A percentile compares a stretch with the other conserved stretches of the same genome.
These are phyloP conservation scores for Aspergillus nidulans DNA, from an alignment of 495 filamentous ascomycete genomes.

Conservation along the genomic window DNA sequence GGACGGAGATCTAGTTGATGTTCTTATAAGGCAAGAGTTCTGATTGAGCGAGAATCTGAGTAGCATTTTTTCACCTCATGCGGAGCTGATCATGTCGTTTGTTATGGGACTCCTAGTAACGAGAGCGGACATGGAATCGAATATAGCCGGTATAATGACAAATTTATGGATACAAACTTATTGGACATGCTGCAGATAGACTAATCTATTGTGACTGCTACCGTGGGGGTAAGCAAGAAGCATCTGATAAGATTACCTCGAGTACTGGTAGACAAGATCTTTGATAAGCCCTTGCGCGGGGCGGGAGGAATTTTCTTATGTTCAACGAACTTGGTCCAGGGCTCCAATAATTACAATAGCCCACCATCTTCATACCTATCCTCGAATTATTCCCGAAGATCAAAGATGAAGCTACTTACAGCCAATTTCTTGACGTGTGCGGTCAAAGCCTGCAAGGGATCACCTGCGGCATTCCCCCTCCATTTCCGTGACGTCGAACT, in stretches of 20 bases:
- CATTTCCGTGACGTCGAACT: conserved; percentile 90
- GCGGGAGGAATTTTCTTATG: neutral
- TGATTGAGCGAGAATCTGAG: neutral
- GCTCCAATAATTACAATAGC: neutral
- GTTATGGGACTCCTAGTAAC: neutral
- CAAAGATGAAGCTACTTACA: conserved; percentile 80
- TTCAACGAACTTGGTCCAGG: neutral
- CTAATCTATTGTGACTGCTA: no score
- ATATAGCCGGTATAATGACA: neutral
- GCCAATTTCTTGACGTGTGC: conserved; percentile 97
- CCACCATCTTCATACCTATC: neutral
- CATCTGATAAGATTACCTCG: neutral
- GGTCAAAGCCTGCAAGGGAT: conserved; percentile 84
- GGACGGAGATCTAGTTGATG: conserved; percentile 76
- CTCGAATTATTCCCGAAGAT: neutral
- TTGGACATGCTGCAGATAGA: no score
- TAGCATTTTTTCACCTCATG: neutral
- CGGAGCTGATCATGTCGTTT: neutral
- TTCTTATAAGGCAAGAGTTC: conserved; percentile 51
- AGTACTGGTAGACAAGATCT: neutral
- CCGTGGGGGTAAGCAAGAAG: no score
- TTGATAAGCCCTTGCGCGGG: neutral
- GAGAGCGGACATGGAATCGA: neutral
- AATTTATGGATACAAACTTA: no score
- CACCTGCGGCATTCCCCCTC: conserved; percentile 72